Base-by-base conservation (phyloP, 768 basidiomycete genomes). In the Hebeloma cylindrosporum region DNA sequence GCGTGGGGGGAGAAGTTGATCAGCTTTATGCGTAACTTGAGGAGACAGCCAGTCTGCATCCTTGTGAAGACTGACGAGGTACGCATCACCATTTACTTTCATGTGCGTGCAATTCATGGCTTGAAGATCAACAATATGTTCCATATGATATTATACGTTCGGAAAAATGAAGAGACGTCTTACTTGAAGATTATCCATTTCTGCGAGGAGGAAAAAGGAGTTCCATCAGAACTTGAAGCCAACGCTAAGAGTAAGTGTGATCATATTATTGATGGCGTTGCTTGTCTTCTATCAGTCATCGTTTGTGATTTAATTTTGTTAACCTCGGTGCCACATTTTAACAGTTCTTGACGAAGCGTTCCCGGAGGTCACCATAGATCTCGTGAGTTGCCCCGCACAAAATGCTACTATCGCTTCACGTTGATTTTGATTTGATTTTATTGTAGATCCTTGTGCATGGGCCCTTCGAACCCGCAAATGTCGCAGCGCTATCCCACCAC, bases 181-280 rank as follows among this genome's bases (percentile, higher is more conserved):
- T 72, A 77, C 52, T 53, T 88, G 43, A 85, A 85, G 62, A 73
- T 88, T 9, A 71, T 87, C 3, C 83, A 87, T 53, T 86, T 85
- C 53, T 69, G 74, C 45, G 73, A 80, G 20, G 68, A 64, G 17
- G 77, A 75, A 22, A 62, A 64, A 10, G 74, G 71, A 0, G 68
- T 81, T 18, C 86, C 86, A 1, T 81, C 81, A 0, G 87, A 89
- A 54, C 62, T 89, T 53, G 85, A 83, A 58, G 82, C 84, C 4
- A 89, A 88, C 55, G 71, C 76, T 23, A 84, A 79, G 58, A 80
- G 82, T 80, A 40, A 17, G 69, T 53, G n/a, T 26, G 13, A 8
- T 17, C 20, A 16, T 5, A 17, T 46, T 29, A 8, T 4, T 47
- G 5, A 44, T 33, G 16, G 18, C 22, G 6, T 40, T 43, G 2